Conservation (phyloP, 345 rosid species). For the Lepidium sativum region DNA sequence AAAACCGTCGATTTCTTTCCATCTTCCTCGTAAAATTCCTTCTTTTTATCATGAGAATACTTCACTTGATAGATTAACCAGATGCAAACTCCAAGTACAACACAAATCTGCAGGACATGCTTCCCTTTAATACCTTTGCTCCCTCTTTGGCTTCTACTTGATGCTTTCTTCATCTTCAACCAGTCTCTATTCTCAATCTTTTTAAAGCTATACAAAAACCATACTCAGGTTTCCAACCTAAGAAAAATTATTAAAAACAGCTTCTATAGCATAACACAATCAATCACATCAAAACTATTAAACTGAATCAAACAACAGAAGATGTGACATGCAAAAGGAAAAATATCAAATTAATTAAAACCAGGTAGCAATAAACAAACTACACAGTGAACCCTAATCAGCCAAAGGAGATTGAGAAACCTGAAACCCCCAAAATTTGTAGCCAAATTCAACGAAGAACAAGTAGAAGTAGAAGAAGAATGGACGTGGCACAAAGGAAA, state of each 20-base stretch:
- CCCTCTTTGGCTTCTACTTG: conserved; percentile 61
- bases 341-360: background rate
- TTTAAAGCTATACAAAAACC: conserved; percentile 19
- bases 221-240: background rate
- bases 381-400: background rate
- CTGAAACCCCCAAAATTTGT: conserved; percentile 9
- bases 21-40: conserved; percentile 56
- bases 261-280: background rate
- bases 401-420: background rate
- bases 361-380: background rate
- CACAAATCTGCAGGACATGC: conserved; percentile 66
- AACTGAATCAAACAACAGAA: background rate
- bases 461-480: background rate
- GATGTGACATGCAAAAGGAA: conserved; percentile 22
- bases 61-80: conserved; percentile 92
- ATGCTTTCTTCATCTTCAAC: conserved; percentile 47
- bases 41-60: conserved; percentile 80
- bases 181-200: background rate
- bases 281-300: background rate
- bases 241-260: background rate
- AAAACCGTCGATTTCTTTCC: conserved; percentile 19
- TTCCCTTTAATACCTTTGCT: conserved; percentile 57
- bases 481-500: background rate
- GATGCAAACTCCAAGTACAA: conserved; percentile 70
- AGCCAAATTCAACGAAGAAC: background rate